Percentiles rank a stretch among this genome's conserved stretches.
phyloP scores from a whole-genome alignment of 306 rosid genomes.

The Corylus americana region DNA sequence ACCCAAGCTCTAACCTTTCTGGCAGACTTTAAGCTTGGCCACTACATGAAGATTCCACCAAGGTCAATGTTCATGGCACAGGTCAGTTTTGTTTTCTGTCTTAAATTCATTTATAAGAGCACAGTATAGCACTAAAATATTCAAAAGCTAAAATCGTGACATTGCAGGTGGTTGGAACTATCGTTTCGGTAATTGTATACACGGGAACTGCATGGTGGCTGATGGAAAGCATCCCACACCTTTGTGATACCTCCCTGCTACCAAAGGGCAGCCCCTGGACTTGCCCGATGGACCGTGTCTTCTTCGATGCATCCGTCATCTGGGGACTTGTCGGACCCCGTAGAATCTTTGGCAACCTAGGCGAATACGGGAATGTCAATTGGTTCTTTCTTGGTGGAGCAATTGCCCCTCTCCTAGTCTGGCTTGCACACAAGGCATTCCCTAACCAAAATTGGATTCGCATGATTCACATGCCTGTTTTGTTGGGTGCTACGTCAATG shows the following conservation, averaged over 20 bases:
- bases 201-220: constrained; percentile 77
- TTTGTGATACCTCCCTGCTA: constrained; percentile 55
- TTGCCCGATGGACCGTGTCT: constrained; percentile 75
- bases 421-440: constrained; percentile 67
- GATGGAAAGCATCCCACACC: constrained; percentile 63
- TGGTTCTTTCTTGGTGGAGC: constrained; percentile 79
- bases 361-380: constrained; percentile 61
- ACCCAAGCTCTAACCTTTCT: constrained; percentile 68
- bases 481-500: constrained; percentile 63
- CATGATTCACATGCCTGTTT: constrained; percentile 61
- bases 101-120: not conserved
- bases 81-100: constrained; percentile 38
- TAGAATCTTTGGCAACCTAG: constrained; percentile 77
- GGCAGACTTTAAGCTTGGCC: constrained; percentile 83
- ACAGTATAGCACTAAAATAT: not conserved
- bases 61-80: constrained; percentile 91
- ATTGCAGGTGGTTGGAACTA: constrained; percentile 67
- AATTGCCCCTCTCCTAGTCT: constrained; percentile 65
- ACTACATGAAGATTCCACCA: constrained; percentile 96
- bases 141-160: constrained; percentile 9
- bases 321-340: constrained; percentile 94
- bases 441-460: constrained; percentile 60
- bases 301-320: constrained; percentile 78
- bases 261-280: constrained; percentile 71
- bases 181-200: constrained; percentile 59